Evolutionary conservation across 371 early-diverging fungal species (phyloP).

Genomic region (Mortierella sp.): DNA sequence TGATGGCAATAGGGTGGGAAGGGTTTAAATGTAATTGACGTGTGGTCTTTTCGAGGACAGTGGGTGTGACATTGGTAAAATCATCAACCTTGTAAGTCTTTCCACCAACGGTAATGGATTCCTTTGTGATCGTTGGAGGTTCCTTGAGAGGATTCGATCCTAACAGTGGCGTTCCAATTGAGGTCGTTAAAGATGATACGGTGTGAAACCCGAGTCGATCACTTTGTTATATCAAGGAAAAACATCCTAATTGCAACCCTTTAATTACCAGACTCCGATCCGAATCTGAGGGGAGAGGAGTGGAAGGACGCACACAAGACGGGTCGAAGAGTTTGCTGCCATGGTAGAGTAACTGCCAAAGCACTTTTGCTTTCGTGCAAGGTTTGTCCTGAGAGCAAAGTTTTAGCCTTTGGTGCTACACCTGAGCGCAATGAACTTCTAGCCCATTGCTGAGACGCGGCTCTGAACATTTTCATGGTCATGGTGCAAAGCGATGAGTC

Average conservation of each 20-base stretch:
- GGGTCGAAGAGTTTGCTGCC: conserved; percentile 24
- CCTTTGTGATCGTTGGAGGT: conserved; percentile 40
- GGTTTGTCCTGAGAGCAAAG: conserved; percentile 10
- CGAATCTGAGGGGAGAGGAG: conserved; percentile 22
- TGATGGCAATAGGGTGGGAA: conserved; percentile 90
- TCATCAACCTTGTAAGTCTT: conserved; percentile 69
- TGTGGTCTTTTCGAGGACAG: conserved; percentile 81
- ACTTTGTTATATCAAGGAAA: no score
- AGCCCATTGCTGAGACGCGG: conserved; percentile 37
- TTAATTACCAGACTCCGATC: conserved; percentile 30
- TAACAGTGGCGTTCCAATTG: conserved; percentile 1
- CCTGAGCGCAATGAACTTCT: conserved; percentile 15
- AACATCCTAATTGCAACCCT: not conserved
- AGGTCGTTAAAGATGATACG: conserved; percentile 4
- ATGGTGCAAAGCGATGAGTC: conserved; percentile 6
- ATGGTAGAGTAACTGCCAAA: not conserved
- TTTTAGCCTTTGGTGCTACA: conserved; percentile 9
- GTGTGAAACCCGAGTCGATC: not conserved
- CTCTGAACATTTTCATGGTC: conserved; percentile 38
- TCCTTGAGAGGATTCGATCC: conserved; percentile 24
- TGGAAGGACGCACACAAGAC: conserved; percentile 41
- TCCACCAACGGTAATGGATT: conserved; percentile 64
- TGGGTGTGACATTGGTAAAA: conserved; percentile 85
- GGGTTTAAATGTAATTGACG: conserved; percentile 85
- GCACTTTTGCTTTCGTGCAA: not conserved